These are phyloP conservation scores for Helotiales sp. DNA, from an alignment of 2,329 filamentous ascomycete genomes.

Conservation along the genomic window DNA sequence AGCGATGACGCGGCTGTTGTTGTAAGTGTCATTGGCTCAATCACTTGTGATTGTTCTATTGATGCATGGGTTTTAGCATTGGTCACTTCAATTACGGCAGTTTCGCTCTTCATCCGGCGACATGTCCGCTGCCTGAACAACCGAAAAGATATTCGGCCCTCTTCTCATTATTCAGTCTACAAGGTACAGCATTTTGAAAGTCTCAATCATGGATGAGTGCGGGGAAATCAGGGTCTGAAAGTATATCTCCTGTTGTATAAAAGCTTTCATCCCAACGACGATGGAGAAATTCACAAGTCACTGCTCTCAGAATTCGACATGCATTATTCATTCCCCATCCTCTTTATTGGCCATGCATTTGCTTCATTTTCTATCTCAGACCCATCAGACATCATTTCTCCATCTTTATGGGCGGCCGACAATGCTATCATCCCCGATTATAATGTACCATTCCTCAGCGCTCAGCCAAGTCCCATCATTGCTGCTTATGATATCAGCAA, in stretches of 20 bases:
- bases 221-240: not conserved
- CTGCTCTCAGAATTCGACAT: not conserved
- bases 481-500: conserved; percentile 3
- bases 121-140: not conserved
- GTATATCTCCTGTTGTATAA: not conserved
- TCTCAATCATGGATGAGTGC: not conserved
- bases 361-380: not conserved
- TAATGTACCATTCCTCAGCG: conserved; percentile 1
- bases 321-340: not conserved
- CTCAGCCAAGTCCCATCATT: conserved; percentile 5
- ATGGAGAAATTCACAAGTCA: not conserved
- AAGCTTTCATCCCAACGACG: not conserved
- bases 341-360: not conserved
- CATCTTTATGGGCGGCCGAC: conserved; percentile 20
- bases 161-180: not conserved
- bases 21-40: not conserved
- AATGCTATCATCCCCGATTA: conserved; percentile 27
- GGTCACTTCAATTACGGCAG: no score
- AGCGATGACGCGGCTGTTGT: not conserved
- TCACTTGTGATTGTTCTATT: not conserved
- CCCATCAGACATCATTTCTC: conserved; percentile 2
- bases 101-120: not conserved
- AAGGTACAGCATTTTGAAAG: not conserved
- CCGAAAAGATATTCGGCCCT: not conserved
- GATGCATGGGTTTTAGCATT: no score